Evolutionary conservation across 176 grass and related monocot species (phyloP), one percentile per base, ranked within the genome.

Genomic region (Tuctoria greenei): DNA sequence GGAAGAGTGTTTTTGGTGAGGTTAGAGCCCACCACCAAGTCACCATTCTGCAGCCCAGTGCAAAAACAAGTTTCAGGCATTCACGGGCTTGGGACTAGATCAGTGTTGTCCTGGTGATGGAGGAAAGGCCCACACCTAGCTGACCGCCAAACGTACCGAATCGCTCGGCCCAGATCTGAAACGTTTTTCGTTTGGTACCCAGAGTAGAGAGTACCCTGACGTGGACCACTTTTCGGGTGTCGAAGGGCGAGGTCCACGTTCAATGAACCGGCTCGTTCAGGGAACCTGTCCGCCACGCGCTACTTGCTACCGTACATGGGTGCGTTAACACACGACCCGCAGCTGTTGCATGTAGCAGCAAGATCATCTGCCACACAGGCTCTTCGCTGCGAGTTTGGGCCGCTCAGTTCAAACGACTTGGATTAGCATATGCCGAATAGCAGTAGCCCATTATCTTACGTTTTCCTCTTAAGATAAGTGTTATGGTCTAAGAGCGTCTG

Each of bases 251-350:
- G 18, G 62, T 67, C 79, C 73, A 82, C 27, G 60, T 82, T 78
- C 79, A 25, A 42, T 18, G 79, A 67, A 87, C 43, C 50, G 51
- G 64, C 71, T 31, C 25, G 18, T 81, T 54, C 62, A 17, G 21
- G 16, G 77, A 80, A 80, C 55, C 66, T 70, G 20, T 20, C 38
- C 17, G 36, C 16, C 20, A 28, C 61, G 20, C 6, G 5, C 26
- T 40, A 45, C 24, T n/a, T 16, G 9, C 57, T 5, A 8, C 21
- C 15, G 20, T 64, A 26, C 44, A 5, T 24, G 76, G 7, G 20
- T n/a, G 28, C 50, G 40, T 60, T 63, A 68, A 60, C 9, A 27
- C 18, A 60, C 7, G 27, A 14, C 2, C 15, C 20, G 17, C 56
- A 35, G 7, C 23, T 46, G 41, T 27, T 45, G 40, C 37, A 1